A percentile compares a stretch with the other conserved stretches of the same genome.
phyloP scores from a whole-genome alignment of 2,329 filamentous ascomycete species.

The Zymoseptoria brevis region DNA sequence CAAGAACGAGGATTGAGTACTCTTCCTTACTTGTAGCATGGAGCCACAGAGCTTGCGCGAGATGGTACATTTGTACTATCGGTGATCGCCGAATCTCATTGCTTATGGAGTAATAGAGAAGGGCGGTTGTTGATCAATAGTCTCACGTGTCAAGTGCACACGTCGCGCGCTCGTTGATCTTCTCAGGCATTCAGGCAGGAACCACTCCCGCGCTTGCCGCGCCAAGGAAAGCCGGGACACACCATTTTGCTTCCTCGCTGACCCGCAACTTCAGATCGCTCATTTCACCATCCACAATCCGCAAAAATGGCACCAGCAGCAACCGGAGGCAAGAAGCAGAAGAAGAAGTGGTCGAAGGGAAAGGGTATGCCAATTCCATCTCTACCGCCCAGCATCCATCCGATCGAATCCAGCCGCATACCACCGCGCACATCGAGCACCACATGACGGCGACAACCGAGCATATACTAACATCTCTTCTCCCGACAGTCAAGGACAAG shows the following conservation, averaged over 20 bases:
- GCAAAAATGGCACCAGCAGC: conserved; percentile 33
- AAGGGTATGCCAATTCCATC: conserved; percentile 29
- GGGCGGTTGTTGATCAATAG: background rate
- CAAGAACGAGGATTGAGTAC: conserved; percentile 93
- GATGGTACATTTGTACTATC: conserved; percentile 69
- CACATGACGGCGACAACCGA: background rate
- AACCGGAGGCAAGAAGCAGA: conserved; percentile 69
- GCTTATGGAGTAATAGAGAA: background rate
- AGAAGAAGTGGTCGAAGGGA: conserved; percentile 69
- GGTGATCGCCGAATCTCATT: conserved; percentile 1
- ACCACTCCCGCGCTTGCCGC: background rate
- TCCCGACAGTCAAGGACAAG: conserved; percentile 96
- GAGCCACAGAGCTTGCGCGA: conserved; percentile 88
- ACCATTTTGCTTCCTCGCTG: conserved; percentile 1
- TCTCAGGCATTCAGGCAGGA: background rate
- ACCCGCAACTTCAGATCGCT: background rate
- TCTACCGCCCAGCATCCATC: conserved; percentile 3
- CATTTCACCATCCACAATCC: conserved; percentile 6
- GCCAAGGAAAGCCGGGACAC: background rate
- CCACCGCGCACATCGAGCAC: conserved; percentile 9
- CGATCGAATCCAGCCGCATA: conserved; percentile 1
- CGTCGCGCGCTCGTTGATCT: background rate
- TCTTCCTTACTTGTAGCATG: conserved; percentile 98
- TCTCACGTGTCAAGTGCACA: background rate
- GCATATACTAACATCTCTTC: conserved; percentile 20